A percentile compares a stretch with the other conserved stretches of the same genome.
Conservation (phyloP, 169 alveolate species). For the Cyclospora cayetanensis region DNA sequence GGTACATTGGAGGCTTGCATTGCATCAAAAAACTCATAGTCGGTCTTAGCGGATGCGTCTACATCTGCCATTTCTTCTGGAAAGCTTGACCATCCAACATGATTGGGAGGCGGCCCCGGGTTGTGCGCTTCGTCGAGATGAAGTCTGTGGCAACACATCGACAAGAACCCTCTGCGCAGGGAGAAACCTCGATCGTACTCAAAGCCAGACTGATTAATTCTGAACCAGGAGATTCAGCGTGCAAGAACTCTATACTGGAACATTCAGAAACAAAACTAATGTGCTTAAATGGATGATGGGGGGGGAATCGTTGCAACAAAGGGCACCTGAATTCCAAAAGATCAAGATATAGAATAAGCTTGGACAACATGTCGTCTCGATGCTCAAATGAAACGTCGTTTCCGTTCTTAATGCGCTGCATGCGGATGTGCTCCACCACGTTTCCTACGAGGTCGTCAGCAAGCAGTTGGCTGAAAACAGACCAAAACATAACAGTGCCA, state of each 20-base stretch:
- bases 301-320: too few relatives aligned
- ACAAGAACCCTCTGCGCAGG: too few relatives aligned
- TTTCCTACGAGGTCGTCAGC: constrained; percentile 62
- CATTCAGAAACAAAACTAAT: too few relatives aligned
- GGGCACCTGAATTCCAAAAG: constrained; percentile 67
- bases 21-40: constrained; percentile 57
- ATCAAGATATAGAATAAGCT: constrained; percentile 50
- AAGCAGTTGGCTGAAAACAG: constrained; percentile 40
- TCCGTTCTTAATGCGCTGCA: constrained; percentile 67
- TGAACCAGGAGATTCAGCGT: too few relatives aligned
- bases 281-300: too few relatives aligned
- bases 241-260: too few relatives aligned
- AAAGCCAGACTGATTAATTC: too few relatives aligned
- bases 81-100: constrained; percentile 70
- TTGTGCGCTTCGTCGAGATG: constrained; percentile 70
- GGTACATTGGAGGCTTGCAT: constrained; percentile 13
- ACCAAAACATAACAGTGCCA: neutral
- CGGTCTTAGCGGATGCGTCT: constrained; percentile 31
- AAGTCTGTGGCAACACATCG: constrained; percentile 35
- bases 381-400: constrained; percentile 70
- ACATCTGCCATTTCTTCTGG: constrained; percentile 64
- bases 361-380: constrained; percentile 46
- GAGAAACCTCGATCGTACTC: too few relatives aligned
- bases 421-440: constrained; percentile 71
- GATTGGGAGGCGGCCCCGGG: constrained; percentile 68